Evolutionary conservation across 495 filamentous ascomycete species (phyloP).

Genomic region (Talaromyces adpressus): DNA sequence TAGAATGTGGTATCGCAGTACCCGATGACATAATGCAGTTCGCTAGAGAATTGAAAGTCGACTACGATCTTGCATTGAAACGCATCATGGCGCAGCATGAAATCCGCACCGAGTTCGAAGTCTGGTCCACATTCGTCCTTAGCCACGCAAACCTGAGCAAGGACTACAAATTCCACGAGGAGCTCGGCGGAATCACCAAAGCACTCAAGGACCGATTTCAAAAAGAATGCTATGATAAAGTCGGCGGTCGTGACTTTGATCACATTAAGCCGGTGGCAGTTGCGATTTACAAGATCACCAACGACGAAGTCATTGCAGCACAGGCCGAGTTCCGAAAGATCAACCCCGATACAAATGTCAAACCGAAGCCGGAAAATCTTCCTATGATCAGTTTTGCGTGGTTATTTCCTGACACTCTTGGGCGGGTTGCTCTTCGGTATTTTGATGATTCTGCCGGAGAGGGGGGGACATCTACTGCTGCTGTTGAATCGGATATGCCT

Average conservation of each 20-base stretch:
- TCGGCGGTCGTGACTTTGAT: slow-evolving; percentile 52
- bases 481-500: background rate
- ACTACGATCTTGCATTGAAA: slow-evolving; percentile 71
- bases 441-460: slow-evolving; percentile 13
- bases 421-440: slow-evolving; percentile 54
- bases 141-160: slow-evolving; percentile 54
- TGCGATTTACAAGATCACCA: slow-evolving; percentile 82
- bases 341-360: slow-evolving; percentile 24
- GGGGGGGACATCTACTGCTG: background rate
- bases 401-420: slow-evolving; percentile 71
- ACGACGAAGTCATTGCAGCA: slow-evolving; percentile 55
- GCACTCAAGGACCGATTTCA: slow-evolving; percentile 61
- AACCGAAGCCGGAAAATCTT: slow-evolving; percentile 36
- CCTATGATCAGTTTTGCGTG: slow-evolving; percentile 93
- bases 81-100: slow-evolving; percentile 82
- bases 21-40: slow-evolving; percentile 44
- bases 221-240: slow-evolving; percentile 53
- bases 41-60: slow-evolving; percentile 59
- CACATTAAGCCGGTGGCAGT: slow-evolving; percentile 64
- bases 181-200: slow-evolving; percentile 58
- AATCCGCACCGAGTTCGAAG: slow-evolving; percentile 84
- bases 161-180: slow-evolving; percentile 84
- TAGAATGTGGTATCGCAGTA: slow-evolving; percentile 51
- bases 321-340: slow-evolving; percentile 32
- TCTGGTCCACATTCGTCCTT: slow-evolving; percentile 79